Conservation (phyloP, 2,329 filamentous ascomycete genomes). For the Pestalotiopsis sp. region DNA sequence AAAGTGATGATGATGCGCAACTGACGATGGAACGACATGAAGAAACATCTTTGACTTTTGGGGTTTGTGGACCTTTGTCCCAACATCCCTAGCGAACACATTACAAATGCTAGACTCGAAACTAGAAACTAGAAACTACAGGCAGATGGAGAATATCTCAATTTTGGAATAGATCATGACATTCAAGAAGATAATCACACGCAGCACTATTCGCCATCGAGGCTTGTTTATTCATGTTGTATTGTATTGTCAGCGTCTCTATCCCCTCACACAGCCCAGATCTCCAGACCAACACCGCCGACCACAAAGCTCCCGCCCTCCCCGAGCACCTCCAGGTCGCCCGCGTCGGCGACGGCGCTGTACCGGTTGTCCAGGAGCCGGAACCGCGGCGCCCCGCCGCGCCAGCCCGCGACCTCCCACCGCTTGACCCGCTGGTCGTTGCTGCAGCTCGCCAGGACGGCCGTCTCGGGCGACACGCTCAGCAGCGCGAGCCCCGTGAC, state of each 20-base stretch:
- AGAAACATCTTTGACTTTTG: neutral
- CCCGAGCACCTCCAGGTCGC: conserved; percentile 46
- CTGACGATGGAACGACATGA: neutral
- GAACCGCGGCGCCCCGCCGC: conserved; percentile 26
- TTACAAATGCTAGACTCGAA: neutral
- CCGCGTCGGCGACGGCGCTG: conserved; percentile 62
- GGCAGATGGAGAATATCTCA: neutral
- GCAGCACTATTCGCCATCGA: neutral
- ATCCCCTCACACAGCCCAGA: conserved; percentile 11
- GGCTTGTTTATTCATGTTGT: neutral
- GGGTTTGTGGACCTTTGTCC: neutral
- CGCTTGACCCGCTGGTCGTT: conserved; percentile 63
- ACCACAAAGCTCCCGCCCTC: conserved; percentile 10
- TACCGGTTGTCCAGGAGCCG: conserved; percentile 49
- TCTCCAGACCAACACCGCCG: conserved; percentile 13
- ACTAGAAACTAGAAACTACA: neutral
- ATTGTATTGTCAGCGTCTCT: neutral
- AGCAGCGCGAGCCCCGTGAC: conserved; percentile 58
- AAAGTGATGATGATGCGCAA: neutral
- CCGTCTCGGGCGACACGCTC: neutral
- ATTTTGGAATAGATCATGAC: neutral
- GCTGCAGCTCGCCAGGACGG: conserved; percentile 45
- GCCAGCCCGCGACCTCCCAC: conserved; percentile 41
- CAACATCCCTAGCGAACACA: neutral
- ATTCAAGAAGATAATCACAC: neutral